A percentile compares a stretch with the other conserved stretches of the same genome.
Conservation (phyloP, 2,329 filamentous ascomycete genomes). For the Pseudogymnoascus sp. region DNA sequence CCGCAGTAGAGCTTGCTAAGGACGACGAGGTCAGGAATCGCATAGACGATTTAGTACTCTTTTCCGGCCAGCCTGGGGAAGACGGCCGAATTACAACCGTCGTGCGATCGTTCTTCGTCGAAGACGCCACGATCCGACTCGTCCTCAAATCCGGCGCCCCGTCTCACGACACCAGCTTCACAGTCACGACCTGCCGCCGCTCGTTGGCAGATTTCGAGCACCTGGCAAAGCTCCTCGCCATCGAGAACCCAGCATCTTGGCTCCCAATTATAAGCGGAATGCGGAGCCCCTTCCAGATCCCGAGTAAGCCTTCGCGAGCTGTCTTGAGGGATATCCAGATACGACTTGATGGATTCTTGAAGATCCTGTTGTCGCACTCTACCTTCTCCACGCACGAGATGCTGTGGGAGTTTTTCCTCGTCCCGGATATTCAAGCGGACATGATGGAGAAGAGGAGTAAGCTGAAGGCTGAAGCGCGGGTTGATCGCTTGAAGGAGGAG, state of each 20-base stretch:
- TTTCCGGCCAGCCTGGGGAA: constrained; percentile 63
- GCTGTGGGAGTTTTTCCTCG: constrained; percentile 97
- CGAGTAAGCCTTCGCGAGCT: constrained; percentile 82
- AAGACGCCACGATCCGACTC: constrained; percentile 87
- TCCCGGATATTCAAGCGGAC: constrained; percentile 83
- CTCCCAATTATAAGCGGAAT: constrained; percentile 72
- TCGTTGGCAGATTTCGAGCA: constrained; percentile 89
- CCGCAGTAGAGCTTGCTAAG: constrained; percentile 92
- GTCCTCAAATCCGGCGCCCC: constrained; percentile 92
- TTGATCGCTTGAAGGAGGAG: constrained; percentile 83
- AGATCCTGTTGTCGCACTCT: constrained; percentile 77
- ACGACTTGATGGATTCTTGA: constrained; percentile 79
- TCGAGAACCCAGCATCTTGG: constrained; percentile 95
- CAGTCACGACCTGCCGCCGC: constrained; percentile 87
- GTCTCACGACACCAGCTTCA: constrained; percentile 74
- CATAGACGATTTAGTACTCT: constrained; percentile 86
- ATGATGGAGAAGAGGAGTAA: constrained; percentile 86
- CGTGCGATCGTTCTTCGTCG: constrained; percentile 92
- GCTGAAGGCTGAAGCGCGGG: constrained; percentile 75
- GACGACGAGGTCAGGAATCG: constrained; percentile 95
- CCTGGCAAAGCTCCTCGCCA: constrained; percentile 70
- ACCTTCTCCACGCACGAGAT: constrained; percentile 96
- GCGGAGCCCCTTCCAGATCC: constrained; percentile 85
- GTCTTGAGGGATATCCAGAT: constrained; percentile 83
- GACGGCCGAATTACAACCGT: constrained; percentile 86